Conservation (phyloP, 2,329 filamentous ascomycete genomes). For the Pestalotiopsis sp. region DNA sequence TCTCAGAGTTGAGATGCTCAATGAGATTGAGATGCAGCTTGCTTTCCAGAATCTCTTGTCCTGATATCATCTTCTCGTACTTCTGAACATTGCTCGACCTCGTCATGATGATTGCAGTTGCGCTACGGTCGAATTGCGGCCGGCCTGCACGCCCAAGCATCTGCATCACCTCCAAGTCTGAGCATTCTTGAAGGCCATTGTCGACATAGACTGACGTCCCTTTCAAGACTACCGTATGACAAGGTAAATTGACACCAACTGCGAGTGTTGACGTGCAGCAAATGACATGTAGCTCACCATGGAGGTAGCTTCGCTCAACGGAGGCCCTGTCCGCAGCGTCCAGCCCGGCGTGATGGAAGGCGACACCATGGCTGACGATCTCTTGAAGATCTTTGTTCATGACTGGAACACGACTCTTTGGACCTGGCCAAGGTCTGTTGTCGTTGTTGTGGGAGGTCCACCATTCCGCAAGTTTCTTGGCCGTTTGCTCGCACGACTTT, state of each 20-base stretch:
- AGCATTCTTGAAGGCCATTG: conserved; percentile 67
- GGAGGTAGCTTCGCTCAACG: conserved; percentile 70
- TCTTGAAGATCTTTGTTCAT: conserved; percentile 62
- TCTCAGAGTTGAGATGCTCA: conserved; percentile 84
- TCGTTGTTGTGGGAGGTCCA: conserved; percentile 56
- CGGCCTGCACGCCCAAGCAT: conserved; percentile 86
- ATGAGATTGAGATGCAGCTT: conserved; percentile 77
- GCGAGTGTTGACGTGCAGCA: conserved; percentile 87
- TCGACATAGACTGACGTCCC: conserved; percentile 72
- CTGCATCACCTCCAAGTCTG: conserved; percentile 85
- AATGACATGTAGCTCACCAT: conserved; percentile 76
- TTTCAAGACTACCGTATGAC: conserved; percentile 82
- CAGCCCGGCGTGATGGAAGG: conserved; percentile 82
- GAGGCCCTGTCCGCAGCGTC: conserved; percentile 63
- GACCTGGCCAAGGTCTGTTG: conserved; percentile 66
- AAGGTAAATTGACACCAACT: conserved; percentile 82
- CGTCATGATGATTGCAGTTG: conserved; percentile 80
- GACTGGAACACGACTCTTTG: conserved; percentile 52
- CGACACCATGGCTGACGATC: conserved; percentile 60
- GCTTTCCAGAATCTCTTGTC: conserved; percentile 76
- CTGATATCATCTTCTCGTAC: conserved; percentile 76
- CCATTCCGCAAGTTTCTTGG: conserved; percentile 66
- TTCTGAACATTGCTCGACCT: conserved; percentile 62
- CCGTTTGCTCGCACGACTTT: conserved; percentile 69
- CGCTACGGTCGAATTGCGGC: conserved; percentile 79